Evolutionary conservation across 495 filamentous ascomycete species (phyloP).

Genomic region (Aspergillus ostianus): DNA sequence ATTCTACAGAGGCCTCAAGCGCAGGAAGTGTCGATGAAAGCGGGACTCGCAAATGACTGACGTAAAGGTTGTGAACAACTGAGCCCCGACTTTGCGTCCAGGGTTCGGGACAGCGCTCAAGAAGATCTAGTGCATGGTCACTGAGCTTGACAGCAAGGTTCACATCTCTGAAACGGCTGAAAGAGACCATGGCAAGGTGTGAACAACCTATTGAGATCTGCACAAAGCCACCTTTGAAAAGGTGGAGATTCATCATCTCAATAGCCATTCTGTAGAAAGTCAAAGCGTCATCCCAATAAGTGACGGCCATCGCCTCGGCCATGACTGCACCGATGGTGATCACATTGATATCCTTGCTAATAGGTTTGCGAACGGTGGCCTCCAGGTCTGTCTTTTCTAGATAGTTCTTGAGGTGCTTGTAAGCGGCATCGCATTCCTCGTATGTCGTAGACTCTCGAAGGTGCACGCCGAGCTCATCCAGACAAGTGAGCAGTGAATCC

Average conservation of each 20-base stretch:
- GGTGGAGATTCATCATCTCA: conserved; percentile 66
- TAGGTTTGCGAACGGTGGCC: conserved; percentile 49
- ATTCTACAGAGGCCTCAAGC: conserved; percentile 68
- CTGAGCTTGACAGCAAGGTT: conserved; percentile 66
- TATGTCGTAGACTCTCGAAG: conserved; percentile 64
- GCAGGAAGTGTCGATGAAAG: conserved; percentile 57
- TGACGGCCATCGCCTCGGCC: conserved; percentile 72
- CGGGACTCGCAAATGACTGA: conserved; percentile 68
- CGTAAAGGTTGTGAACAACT: conserved; percentile 69
- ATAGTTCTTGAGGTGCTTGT: conserved; percentile 55
- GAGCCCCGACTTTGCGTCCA: conserved; percentile 69
- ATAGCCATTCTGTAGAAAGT: conserved; percentile 76
- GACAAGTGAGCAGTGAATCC: conserved; percentile 61
- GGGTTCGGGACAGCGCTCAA: conserved; percentile 64
- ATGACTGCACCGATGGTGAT: conserved; percentile 71
- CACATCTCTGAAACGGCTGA: conserved; percentile 70
- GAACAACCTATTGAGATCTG: conserved; percentile 76
- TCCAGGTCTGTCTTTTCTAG: conserved; percentile 60
- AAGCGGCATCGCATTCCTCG: conserved; percentile 73
- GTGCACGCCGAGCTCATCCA: conserved; percentile 63
- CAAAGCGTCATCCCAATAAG: conserved; percentile 75
- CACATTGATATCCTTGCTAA: conserved; percentile 52
- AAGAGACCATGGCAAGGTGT: conserved; percentile 69
- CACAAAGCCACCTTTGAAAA: conserved; percentile 63
- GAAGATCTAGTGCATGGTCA: conserved; percentile 60